Base-by-base conservation (phyloP, 768 basidiomycete genomes). In the Mycena haematopus region DNA sequence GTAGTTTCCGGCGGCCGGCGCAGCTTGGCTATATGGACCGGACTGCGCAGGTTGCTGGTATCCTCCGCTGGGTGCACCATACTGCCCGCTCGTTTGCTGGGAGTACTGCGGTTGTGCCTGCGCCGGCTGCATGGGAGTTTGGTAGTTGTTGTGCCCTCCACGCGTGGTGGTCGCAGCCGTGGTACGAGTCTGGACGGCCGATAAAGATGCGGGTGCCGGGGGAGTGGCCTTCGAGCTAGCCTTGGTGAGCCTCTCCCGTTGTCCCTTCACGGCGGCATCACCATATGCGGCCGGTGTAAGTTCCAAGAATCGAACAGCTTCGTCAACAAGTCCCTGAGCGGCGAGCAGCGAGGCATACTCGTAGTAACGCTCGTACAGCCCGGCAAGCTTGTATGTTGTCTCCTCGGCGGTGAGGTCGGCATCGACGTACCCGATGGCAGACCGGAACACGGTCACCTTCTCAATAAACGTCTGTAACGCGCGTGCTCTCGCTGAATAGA, bases 261-360 rank as follows among this genome's bases (percentile, higher is more conserved):
- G 77, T 1, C 78, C 74, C 49, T 72, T 68, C 44, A 80, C 68
- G 58, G 77, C 79, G 0, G 75, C 65, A 27, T 73, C 83, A 5
- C 78, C 76, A 75, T 97, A 99, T 53, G 86, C 88, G 13, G 77
- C 68, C 1, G 97, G 97, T 0, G 89, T 93, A 67, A 93, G 76
- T 69, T 86, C 84, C 73, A 97, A 77, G 75, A 93, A 96, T 44
- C 82, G 80, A 24, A 88, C 83, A 0, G 95, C 96, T 58, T 95
- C 88, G 68, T 88, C 84, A 52, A 95, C 78, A 21, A 96, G 82
- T n/a, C 96, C 96, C 72, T 99, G 96, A 0, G 89, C 84, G 7
- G 92, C 92, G 25, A 99, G 82, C 54, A 98, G 78, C 66, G 97
- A 93, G 3, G 96, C 95, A 69, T 99, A 99, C 75, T 99, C 97